Evolutionary conservation across 1,284 basidiomycete species (phyloP).

Genomic region (Austroboletus novae-zelandiae): DNA sequence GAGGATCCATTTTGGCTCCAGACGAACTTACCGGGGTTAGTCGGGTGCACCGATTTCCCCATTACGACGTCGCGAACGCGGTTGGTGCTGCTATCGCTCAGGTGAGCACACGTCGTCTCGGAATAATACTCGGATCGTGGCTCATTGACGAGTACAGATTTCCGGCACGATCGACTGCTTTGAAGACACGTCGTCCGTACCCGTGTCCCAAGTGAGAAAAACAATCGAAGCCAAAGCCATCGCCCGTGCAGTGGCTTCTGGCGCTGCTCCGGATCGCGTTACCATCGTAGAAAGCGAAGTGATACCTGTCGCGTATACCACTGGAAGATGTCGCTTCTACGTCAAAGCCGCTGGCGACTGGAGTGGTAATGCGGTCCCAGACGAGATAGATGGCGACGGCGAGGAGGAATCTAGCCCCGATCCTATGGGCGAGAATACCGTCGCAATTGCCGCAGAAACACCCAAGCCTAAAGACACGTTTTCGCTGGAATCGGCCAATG

Average conservation of each 20-base stretch:
- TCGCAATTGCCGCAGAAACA: background rate
- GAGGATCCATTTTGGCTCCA: conserved; percentile 51
- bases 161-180: conserved; percentile 40
- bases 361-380: conserved; percentile 26
- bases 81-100: conserved; percentile 51
- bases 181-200: conserved; percentile 40
- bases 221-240: conserved; percentile 38
- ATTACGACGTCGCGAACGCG: conserved; percentile 57
- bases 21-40: conserved; percentile 48
- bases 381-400: conserved; percentile 20
- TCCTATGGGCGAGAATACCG: conserved; percentile 10
- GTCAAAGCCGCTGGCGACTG: conserved; percentile 55
- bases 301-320: conserved; percentile 36
- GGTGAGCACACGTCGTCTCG: conserved; percentile 16
- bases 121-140: background rate
- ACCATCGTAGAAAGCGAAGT: conserved; percentile 38
- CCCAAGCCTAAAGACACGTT: background rate
- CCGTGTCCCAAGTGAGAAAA: conserved; percentile 43
- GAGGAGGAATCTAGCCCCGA: conserved; percentile 3
- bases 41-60: conserved; percentile 49
- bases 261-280: conserved; percentile 33
- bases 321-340: conserved; percentile 42
- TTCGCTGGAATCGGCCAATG: conserved; percentile 13
- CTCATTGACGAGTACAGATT: conserved; percentile 28
- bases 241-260: conserved; percentile 44